Base-by-base conservation (phyloP, 163 green algal genomes). In the Smithsoniella earleae region DNA sequence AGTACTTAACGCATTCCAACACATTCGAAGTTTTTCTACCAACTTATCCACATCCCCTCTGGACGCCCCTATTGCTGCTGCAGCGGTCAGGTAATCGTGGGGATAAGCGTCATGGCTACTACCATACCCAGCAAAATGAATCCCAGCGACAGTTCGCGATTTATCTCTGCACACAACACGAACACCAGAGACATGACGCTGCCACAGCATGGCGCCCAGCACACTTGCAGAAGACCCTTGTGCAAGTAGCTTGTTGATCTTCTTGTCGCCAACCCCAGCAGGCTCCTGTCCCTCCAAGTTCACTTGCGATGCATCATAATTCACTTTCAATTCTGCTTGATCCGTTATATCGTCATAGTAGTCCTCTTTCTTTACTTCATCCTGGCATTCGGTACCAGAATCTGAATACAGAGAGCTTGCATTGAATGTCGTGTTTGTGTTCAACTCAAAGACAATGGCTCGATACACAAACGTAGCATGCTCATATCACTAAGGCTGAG, bases 41-140 rank as follows among this genome's bases (percentile, higher is more conserved):
- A 96, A 94, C 33, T 83, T 66, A 20, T 95, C 82, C 0, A 95
- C 76, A 18, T 97, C 91, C 3, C 62, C 69, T 25, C 55, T 30
- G 10, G 62, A 89, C 16, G 76, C 88, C 4, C 89, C 89, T 18
- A 96, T 36, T 2, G 92, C 91, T 20, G 89, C 91, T 2, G 92
- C 92, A 2, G 88, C 88, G 1, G 86, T 97, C 46, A 96, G 66
- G 78, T 96, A 97, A 28, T 78, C 66, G 49, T 82, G 76, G 3
- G 81, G 82, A 75, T 90, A 91, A 62, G 45, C 76, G 54, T 89
- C 78, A 31, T 27, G 64, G 77, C 91, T 86, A 3, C 83, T 82
- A 6, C 92, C 92, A 62, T 93, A 97, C 34, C 85, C 82, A 3
- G n/a, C 0, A 63, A 96, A 96, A 1, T 33, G 36, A 2, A 89